Conservation (phyloP, 2,329 filamentous ascomycete genomes). For the Emergomyces orientalis region DNA sequence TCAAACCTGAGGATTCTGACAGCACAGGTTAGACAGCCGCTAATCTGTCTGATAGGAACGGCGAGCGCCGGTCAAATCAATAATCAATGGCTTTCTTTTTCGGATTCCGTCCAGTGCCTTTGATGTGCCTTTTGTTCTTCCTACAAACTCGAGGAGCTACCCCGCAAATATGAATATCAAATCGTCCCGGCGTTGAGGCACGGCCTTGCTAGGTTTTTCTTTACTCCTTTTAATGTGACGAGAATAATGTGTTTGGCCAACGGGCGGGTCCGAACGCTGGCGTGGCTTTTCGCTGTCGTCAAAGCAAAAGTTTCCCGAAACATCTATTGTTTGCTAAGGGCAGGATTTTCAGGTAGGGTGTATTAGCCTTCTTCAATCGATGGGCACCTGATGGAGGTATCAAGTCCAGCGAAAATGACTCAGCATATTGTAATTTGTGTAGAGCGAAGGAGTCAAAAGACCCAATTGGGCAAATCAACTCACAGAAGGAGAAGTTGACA, state of each 20-base stretch:
- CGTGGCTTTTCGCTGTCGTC: neutral
- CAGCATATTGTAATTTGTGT: no score
- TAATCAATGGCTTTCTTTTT: neutral
- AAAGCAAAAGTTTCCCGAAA: neutral
- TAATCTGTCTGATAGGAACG: neutral
- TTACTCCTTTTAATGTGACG: neutral
- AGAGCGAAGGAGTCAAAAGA: no score
- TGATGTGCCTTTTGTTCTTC: neutral
- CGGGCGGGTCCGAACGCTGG: neutral
- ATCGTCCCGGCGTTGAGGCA: neutral
- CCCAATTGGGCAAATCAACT: no score
- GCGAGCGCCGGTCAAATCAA: neutral
- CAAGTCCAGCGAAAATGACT: no score
- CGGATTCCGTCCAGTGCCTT: neutral
- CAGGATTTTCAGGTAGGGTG: neutral
- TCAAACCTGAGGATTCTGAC: neutral
- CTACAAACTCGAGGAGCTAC: neutral
- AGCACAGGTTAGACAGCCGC: neutral
- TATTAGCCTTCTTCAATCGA: neutral
- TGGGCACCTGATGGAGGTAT: neutral
- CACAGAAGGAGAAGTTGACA: no score
- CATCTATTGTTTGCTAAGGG: neutral
- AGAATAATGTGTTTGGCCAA: neutral
- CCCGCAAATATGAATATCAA: neutral
- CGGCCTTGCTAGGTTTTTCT: neutral